phyloP scores from a whole-genome alignment of 2,329 filamentous ascomycete genomes.

The Ascochyta viciae-villosae region DNA sequence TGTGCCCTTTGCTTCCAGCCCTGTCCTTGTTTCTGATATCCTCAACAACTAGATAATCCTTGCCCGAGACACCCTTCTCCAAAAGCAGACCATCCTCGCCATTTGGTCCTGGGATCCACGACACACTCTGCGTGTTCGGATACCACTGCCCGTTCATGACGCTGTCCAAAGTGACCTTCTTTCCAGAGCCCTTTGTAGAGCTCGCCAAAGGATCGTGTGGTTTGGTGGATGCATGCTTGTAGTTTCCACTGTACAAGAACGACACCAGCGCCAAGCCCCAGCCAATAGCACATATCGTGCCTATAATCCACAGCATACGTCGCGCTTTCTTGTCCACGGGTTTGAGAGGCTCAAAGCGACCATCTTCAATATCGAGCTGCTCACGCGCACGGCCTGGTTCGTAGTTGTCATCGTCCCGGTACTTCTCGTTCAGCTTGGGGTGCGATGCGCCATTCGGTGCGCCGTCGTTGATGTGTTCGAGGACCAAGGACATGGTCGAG shows the following conservation, averaged over 20 bases:
- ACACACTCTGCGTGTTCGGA: conserved; percentile 69
- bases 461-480: conserved; percentile 74
- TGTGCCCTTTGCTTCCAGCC: conserved; percentile 58
- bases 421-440: conserved; percentile 43
- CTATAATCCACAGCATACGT: conserved; percentile 67
- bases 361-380: conserved; percentile 59
- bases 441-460: conserved; percentile 44
- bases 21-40: conserved; percentile 71
- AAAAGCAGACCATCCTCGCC: conserved; percentile 86
- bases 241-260: conserved; percentile 70
- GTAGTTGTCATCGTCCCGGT: conserved; percentile 50
- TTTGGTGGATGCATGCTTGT: conserved; percentile 69
- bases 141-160: conserved; percentile 71
- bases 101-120: conserved; percentile 77
- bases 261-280: conserved; percentile 74
- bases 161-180: conserved; percentile 76
- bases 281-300: conserved; percentile 66
- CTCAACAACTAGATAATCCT: conserved; percentile 82
- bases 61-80: conserved; percentile 67
- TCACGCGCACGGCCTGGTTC: conserved; percentile 57
- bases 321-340: conserved; percentile 71
- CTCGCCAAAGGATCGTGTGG: conserved; percentile 74
- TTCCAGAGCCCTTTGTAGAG: conserved; percentile 67
- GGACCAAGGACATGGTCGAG: conserved; percentile 84
- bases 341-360: conserved; percentile 54